Evolutionary conservation across 2,329 filamentous ascomycete genomes (phyloP).

Genomic region (Fusarium globosum): DNA sequence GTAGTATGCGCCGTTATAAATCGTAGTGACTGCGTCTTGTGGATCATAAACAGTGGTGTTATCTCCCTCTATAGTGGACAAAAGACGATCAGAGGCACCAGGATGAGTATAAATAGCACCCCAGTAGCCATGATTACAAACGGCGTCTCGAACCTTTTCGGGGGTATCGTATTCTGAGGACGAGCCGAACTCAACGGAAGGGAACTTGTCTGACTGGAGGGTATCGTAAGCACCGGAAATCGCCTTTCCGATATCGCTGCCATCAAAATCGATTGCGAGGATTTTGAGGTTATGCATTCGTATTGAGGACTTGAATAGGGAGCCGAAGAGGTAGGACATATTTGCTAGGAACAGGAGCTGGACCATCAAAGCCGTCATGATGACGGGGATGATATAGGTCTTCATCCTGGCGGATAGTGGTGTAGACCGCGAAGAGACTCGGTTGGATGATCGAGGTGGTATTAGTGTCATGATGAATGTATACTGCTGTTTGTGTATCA

Average conservation of each 20-base stretch:
- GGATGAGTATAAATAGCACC: not conserved
- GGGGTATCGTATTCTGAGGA: not conserved
- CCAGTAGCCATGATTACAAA: not conserved
- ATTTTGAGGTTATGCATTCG: slow-evolving; percentile 1
- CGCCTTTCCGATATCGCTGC: not conserved
- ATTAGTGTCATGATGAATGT: not conserved
- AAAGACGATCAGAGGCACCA: not conserved
- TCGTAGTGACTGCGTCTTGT: not conserved
- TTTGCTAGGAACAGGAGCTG: not conserved
- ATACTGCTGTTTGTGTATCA: not conserved
- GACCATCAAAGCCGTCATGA: not conserved
- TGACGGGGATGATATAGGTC: not conserved
- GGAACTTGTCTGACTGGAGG: not conserved
- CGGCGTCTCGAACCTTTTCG: not conserved
- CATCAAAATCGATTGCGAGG: not conserved
- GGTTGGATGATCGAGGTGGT: not conserved
- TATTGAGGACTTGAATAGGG: not conserved
- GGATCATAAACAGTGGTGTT: not conserved
- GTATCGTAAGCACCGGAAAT: not conserved
- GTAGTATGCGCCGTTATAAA: not conserved
- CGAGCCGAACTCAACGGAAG: not conserved
- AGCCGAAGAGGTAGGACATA: not conserved
- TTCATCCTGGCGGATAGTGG: not conserved
- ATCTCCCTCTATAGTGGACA: not conserved
- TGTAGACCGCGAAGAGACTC: not conserved